A percentile compares a stretch with the other conserved stretches of the same genome.
These are phyloP conservation scores for Poa pratensis DNA, from an alignment of 176 grass and related monocot species.

Conservation along the genomic window DNA sequence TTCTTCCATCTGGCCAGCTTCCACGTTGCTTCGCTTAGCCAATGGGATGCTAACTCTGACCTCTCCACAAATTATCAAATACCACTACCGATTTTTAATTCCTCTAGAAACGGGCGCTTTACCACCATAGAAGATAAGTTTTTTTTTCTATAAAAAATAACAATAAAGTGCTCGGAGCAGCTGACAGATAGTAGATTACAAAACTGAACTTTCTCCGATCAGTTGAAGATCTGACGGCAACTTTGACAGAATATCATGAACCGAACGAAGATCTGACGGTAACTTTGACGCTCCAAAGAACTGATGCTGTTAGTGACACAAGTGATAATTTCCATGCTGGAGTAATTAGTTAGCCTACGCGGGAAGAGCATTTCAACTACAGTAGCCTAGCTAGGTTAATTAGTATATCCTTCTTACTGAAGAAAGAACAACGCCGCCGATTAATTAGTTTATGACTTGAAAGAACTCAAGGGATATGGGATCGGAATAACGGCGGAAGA, in stretches of 20 bases:
- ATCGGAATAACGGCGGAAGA: constrained; percentile 13
- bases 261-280: no score
- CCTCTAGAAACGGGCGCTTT: neutral
- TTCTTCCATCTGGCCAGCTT: constrained; percentile 7
- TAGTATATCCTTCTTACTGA: neutral
- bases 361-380: neutral
- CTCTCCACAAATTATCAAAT: neutral
- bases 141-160: no score
- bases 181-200: no score
- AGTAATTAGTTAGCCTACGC: neutral
- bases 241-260: no score
- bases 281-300: no score
- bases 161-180: no score
- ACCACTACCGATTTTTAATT: neutral
- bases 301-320: no score
- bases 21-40: neutral
- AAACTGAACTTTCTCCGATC: neutral
- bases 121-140: neutral
- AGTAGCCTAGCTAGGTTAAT: neutral
- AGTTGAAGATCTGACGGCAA: no score
- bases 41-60: constrained; percentile 10
- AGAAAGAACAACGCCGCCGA: neutral
- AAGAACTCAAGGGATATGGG: neutral
- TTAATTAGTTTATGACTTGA: neutral
- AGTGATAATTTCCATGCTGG: neutral